Conservation (phyloP, 1,284 basidiomycete species). For the Calocybe gambosa region DNA sequence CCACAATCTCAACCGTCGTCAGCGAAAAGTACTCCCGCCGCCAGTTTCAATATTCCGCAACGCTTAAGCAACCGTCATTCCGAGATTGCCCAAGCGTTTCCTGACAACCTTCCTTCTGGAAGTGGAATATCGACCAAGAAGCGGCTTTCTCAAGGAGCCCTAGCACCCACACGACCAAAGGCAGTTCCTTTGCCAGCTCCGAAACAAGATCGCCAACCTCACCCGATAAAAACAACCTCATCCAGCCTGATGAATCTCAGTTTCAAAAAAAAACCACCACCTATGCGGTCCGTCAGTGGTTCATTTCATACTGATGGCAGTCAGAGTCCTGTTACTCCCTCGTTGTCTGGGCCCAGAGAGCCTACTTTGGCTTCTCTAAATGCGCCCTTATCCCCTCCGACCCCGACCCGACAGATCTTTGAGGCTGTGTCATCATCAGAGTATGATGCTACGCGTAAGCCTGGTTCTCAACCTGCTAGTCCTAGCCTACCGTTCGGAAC, state of each 20-base stretch:
- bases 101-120: slow-evolving; percentile 19
- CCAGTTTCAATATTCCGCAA: slow-evolving; percentile 12
- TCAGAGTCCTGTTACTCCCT: neutral
- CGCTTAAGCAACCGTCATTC: slow-evolving; percentile 18
- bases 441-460: slow-evolving; percentile 4
- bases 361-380: slow-evolving; percentile 14
- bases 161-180: slow-evolving; percentile 27
- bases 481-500: neutral
- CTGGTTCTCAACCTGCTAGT: neutral
- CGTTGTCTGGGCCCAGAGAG: slow-evolving; percentile 5
- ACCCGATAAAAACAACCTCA: slow-evolving; percentile 14
- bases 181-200: slow-evolving; percentile 19
- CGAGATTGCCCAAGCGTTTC: slow-evolving; percentile 16
- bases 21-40: slow-evolving; percentile 12
- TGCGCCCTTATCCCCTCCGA: slow-evolving; percentile 11
- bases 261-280: slow-evolving; percentile 37
- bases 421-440: slow-evolving; percentile 1
- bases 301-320: neutral
- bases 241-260: slow-evolving; percentile 26
- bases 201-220: slow-evolving; percentile 12
- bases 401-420: slow-evolving; percentile 1
- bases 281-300: slow-evolving; percentile 2
- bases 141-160: slow-evolving; percentile 35
- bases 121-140: slow-evolving; percentile 44
- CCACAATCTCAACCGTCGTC: slow-evolving; percentile 4